phyloP scores from a whole-genome alignment of 805 yeast species.

The Wickerhamiella kurtzmanii region DNA sequence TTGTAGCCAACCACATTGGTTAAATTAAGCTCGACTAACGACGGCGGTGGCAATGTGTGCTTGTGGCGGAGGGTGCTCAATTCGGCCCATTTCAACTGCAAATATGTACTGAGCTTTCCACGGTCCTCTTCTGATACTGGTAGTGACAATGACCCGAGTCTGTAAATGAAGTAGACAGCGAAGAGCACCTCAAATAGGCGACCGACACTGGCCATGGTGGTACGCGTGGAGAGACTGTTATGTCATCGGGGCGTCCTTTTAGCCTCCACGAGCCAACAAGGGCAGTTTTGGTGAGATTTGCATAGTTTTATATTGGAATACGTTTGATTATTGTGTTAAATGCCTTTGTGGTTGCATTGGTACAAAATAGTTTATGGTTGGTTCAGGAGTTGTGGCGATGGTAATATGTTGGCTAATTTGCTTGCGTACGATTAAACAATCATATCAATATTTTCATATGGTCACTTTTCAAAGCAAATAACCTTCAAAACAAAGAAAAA shows the following conservation, averaged over 20 bases:
- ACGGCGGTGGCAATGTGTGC: constrained; percentile 30
- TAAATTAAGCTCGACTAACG: constrained; percentile 2
- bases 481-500: no score
- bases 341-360: no score
- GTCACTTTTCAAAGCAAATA: no score
- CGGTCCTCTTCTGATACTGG: constrained; percentile 25
- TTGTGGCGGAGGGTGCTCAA: constrained; percentile 28
- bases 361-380: no score
- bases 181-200: background rate
- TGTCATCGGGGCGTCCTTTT: background rate
- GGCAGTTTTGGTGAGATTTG: background rate
- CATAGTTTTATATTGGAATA: no score
- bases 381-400: background rate
- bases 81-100: constrained; percentile 25
- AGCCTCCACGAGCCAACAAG: no score
- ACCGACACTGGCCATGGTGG: background rate
- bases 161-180: background rate
- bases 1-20: background rate
- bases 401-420: background rate
- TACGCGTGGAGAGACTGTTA: background rate
- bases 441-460: no score
- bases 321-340: no score
- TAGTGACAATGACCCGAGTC: constrained; percentile 6
- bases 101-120: constrained; percentile 29
- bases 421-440: no score